Percentiles rank a stretch among this genome's conserved stretches.
These are phyloP conservation scores for Podila epigama DNA, from an alignment of 192 early-diverging fungal species.

Conservation along the genomic window DNA sequence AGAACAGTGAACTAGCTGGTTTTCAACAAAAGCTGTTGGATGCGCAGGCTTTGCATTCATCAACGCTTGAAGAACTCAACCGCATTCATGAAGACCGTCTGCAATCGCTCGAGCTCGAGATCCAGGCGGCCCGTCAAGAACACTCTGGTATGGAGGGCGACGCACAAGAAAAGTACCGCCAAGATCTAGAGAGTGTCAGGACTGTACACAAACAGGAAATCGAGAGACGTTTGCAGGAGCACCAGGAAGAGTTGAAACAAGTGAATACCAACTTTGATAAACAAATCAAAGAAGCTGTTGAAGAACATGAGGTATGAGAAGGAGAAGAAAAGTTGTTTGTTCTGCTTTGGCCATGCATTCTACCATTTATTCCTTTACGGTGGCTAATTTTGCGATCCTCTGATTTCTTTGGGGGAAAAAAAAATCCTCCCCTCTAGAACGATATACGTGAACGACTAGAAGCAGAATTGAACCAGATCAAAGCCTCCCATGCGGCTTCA, in stretches of 20 bases:
- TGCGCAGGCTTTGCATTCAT: conserved; percentile 6
- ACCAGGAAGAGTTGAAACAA: conserved; percentile 8
- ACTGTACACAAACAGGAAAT: conserved; percentile 2
- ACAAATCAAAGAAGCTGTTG: conserved; percentile 3
- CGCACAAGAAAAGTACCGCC: conserved; percentile 3
- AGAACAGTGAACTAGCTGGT: neutral
- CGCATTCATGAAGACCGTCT: conserved; percentile 39
- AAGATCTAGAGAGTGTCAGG: conserved; percentile 25
- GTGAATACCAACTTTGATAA: neutral
- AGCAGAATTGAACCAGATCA: conserved; percentile 22
- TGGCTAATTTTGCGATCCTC: no score
- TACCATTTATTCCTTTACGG: no score
- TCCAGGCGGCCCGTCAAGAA: conserved; percentile 17
- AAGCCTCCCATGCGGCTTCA: conserved; percentile 13
- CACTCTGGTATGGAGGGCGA: neutral
- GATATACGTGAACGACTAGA: conserved; percentile 21
- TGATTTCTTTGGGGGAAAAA: no score
- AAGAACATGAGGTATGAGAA: conserved; percentile 21
- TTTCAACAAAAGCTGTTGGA: conserved; percentile 22
- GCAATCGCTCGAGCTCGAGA: conserved; percentile 25
- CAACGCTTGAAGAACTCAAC: conserved; percentile 27
- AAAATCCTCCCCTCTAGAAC: no score
- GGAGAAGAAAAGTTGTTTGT: neutral
- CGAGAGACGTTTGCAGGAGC: conserved; percentile 1
- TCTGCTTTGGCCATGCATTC: no score